Conservation (phyloP, 441 rosid genomes). For the Rhodomyrtus psidioides region DNA sequence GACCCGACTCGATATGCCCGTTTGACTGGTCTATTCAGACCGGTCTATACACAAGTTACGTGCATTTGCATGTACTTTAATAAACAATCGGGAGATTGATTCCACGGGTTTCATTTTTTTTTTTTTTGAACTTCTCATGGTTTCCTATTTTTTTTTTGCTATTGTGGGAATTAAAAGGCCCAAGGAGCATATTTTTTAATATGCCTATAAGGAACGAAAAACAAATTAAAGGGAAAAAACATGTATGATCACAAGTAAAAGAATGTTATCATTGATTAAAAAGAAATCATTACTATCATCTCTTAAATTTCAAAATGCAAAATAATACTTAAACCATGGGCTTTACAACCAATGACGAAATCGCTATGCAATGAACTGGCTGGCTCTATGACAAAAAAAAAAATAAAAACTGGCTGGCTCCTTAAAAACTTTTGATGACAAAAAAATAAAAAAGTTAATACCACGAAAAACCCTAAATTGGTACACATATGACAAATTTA, state of each 20-base stretch:
- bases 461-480: too few species aligned
- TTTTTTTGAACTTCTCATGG: rapidly evolving
- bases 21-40: rapidly evolving
- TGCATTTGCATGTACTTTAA: not conserved
- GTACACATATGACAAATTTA: too few species aligned
- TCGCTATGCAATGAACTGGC: not conserved
- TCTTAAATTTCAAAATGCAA: not conserved
- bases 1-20: not conserved
- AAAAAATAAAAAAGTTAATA: too few species aligned
- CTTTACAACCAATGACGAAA: rapidly evolving
- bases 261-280: rapidly evolving
- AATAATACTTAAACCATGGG: not conserved
- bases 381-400: too few species aligned
- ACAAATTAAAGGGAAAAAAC: rapidly evolving
- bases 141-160: not conserved
- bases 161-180: not conserved
- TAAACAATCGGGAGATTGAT: not conserved
- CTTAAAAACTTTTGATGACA: not conserved
- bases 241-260: not conserved
- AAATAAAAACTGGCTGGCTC: too few species aligned
- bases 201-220: not conserved
- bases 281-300: not conserved
- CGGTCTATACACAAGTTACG: rapidly evolving
- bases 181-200: not conserved
- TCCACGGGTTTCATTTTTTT: not conserved